phyloP scores from a whole-genome alignment of 2,329 filamentous ascomycete genomes.

The Emergomyces orientalis region DNA sequence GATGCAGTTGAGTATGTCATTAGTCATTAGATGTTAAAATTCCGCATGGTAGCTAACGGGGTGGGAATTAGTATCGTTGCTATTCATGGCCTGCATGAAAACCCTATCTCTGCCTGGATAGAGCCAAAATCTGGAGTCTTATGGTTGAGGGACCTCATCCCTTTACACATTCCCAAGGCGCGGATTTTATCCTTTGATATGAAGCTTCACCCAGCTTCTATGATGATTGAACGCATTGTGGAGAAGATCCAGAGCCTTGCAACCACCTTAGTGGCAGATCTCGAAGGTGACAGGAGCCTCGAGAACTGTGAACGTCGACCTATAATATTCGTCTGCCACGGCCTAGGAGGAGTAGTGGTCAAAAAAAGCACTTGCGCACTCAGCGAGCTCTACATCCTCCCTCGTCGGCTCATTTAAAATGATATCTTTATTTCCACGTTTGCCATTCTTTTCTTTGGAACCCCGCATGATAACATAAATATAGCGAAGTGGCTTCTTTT shows the following conservation, averaged over 20 bases:
- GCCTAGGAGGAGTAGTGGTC: slow-evolving; percentile 28
- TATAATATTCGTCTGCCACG: slow-evolving; percentile 33
- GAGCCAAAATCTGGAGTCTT: slow-evolving; percentile 5
- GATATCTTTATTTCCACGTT: slow-evolving; percentile 27
- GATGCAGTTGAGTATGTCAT: slow-evolving; percentile 1
- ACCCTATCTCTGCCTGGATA: slow-evolving; percentile 10
- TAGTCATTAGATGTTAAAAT: not conserved
- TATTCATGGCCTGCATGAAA: slow-evolving; percentile 12
- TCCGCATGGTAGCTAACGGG: not conserved
- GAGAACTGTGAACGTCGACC: slow-evolving; percentile 18
- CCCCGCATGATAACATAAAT: slow-evolving; percentile 27
- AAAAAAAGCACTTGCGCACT: slow-evolving; percentile 27
- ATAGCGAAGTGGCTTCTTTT: slow-evolving; percentile 20
- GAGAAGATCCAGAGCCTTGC: slow-evolving; percentile 18
- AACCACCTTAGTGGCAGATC: slow-evolving; percentile 24
- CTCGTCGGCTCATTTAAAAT: slow-evolving; percentile 22
- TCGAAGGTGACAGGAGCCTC: slow-evolving; percentile 25
- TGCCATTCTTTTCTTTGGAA: slow-evolving; percentile 31
- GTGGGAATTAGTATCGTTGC: slow-evolving; percentile 13
- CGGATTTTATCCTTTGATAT: slow-evolving; percentile 17
- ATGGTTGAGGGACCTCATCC: slow-evolving; percentile 12
- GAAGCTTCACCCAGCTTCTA: slow-evolving; percentile 9
- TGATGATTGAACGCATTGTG: slow-evolving; percentile 3
- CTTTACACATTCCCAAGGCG: slow-evolving; percentile 12
- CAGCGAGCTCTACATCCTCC: slow-evolving; percentile 16